Conservation (phyloP, 345 rosid genomes). For the Cardamine resedifolia region DNA sequence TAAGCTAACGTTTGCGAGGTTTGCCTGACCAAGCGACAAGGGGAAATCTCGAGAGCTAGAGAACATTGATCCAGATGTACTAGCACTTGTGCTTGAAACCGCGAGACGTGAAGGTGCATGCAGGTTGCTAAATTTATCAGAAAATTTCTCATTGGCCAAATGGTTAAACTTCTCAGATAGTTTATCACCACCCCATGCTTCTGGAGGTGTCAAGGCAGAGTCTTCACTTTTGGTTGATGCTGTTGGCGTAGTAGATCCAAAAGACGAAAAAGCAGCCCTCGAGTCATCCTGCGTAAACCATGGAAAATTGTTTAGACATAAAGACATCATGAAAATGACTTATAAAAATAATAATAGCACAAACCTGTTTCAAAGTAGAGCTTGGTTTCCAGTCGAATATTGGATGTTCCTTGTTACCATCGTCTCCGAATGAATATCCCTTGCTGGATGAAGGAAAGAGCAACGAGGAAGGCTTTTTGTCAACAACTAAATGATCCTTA, state of each 20-base stretch:
- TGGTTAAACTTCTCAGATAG: constrained; percentile 63
- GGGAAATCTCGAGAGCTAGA: constrained; percentile 68
- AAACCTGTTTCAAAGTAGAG: constrained; percentile 70
- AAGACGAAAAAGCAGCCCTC: constrained; percentile 43
- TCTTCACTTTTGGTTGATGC: constrained; percentile 74
- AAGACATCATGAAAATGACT: background rate
- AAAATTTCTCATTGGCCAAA: constrained; percentile 60
- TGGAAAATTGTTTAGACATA: constrained; percentile 9
- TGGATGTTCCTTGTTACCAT: constrained; percentile 60
- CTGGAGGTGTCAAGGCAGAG: constrained; percentile 86
- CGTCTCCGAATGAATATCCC: constrained; percentile 67
- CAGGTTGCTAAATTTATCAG: constrained; percentile 55
- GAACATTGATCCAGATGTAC: constrained; percentile 61
- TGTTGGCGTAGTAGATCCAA: constrained; percentile 62
- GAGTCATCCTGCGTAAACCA: constrained; percentile 58
- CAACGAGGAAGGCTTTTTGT: constrained; percentile 67
- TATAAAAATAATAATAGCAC: background rate
- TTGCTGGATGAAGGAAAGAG: constrained; percentile 67
- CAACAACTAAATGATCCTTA: constrained; percentile 52
- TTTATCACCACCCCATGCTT: constrained; percentile 99
- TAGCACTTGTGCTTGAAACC: constrained; percentile 49
- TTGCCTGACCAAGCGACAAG: constrained; percentile 49
- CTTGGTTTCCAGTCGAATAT: constrained; percentile 79
- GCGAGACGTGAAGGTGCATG: constrained; percentile 70
- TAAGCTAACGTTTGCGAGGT: constrained; percentile 36